Base-by-base conservation (phyloP, 164 flowering plant genomes). In the Vitis rupestris region DNA sequence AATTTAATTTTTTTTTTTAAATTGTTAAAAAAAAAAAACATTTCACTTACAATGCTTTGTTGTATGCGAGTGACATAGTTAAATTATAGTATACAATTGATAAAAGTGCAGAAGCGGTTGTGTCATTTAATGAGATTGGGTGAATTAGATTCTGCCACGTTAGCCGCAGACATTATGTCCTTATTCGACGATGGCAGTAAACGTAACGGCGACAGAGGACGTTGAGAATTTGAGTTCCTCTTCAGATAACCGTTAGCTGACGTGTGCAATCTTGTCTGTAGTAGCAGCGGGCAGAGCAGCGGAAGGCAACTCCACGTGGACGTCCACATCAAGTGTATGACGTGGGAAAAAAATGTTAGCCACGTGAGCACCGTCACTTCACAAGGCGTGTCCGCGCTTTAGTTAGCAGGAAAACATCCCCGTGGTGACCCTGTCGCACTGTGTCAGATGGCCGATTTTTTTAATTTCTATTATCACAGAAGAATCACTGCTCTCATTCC, bases 221-320 rank as follows among this genome's bases (percentile, higher is more conserved):
- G 67, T 14, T 53, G 69, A 29, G 51, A 59, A 51, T 67, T 63
- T n/a, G 64, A 69, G 27, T 44, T 19, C 1, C 51, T 37, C 16
- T 9, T 6, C 48, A 6, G 27, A 23, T 23, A 23, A 23, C 58
- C 68, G 48, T 53, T 13, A 9, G 67, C 49, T 65, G 69, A 65
- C 69, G 9, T 56, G 37, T 15, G 50, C 50, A 10, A 5, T 59
- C 19, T 56, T 16, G 67, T 30, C 56, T 3, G 3, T 48, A 11
- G 23, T 3, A 17, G 69, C 19, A 61, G n/a, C 27, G 27, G 27
- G 27, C 27, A 23, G 27, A 23, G 27, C 1, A 48, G 7, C 50
- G 58, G 50, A 30, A 4, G 65, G 44, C 52, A 54, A 29, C 12
- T 68, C 73, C 76, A 77, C 76, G 71, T 66, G 80, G 74, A 63